Evolutionary conservation across 1,284 basidiomycete species (phyloP), one percentile per base, ranked within the genome.

Genomic region (Malassezia psittaci): DNA sequence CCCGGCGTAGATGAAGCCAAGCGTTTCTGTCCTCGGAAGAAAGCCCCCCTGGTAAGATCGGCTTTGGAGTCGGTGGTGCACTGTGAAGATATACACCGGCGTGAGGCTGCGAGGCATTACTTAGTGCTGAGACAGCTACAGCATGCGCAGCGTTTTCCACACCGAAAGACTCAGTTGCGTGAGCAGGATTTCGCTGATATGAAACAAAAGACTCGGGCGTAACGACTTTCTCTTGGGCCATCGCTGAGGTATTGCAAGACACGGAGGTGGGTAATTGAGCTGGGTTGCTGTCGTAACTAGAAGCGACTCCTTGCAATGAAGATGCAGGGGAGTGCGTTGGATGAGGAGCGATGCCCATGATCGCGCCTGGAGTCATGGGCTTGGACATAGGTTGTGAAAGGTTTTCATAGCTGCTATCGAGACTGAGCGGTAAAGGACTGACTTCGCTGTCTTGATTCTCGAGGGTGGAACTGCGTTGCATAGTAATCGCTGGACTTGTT

Each of bases 311-410:
- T 19, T 15, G 15, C n/a, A 15, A n/a, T 15, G 38, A 19, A 15
- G 38, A 39, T 19, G 38, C 38, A 19, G n/a, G 5, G 38, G 38
- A n/a, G n/a, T 39, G n/a, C n/a, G 38, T 4, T 19, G 38, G 38
- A 15, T 15, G 3, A 18, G 45, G 21, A 38, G 16, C 54, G 33
- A 74, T 66, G 43, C 72, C 72, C 69, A 74, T 74, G 43, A 74
- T 61, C 3, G 67, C 61, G 6, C 66, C 63, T 0, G 72, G 72
- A 21, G 72, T 74, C 13, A 72, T 49, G 5, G 69, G 67, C 54
- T 67, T 69, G 35, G 55, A 53, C 12, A 54, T 48, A 6, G 24
- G 13, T 2, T 37, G 40, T 13, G 13, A 13, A 21, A 32, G 35
- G 16, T 8, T 21, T 15, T 33, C 36, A 4, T 51, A 32, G 18